Evolutionary conservation across 148 eudicot genomes (phyloP).

Genomic region (Heliosperma pusillum): DNA sequence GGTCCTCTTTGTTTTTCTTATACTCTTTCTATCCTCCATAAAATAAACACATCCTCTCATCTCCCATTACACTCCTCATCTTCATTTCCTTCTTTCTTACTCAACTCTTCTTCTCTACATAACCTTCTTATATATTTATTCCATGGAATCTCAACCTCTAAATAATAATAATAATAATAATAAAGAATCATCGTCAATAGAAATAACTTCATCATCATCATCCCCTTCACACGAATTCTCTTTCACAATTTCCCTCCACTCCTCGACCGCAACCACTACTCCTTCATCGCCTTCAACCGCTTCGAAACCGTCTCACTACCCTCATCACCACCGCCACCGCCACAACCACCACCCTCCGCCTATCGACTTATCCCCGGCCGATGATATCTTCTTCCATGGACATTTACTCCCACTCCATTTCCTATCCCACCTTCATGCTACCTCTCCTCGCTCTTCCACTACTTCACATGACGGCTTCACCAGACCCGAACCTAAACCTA

Average conservation of each 20-base stretch:
- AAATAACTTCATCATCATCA: conserved; percentile 34
- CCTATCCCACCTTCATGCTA: conserved; percentile 42
- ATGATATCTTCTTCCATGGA: conserved; percentile 78
- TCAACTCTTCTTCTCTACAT: neutral
- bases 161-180: too few species aligned
- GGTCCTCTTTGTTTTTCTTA: neutral
- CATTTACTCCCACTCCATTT: conserved; percentile 72
- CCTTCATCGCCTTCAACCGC: neutral
- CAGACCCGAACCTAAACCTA: conserved; percentile 26
- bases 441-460: conserved; percentile 59
- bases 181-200: neutral
- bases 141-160: neutral
- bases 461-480: conserved; percentile 55
- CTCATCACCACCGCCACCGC: neutral
- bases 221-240: conserved; percentile 53
- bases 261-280: conserved; percentile 14
- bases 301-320: neutral
- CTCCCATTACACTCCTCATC: neutral
- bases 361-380: conserved; percentile 69
- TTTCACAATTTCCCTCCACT: conserved; percentile 37
- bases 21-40: neutral
- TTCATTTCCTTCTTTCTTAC: too few species aligned
- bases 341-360: conserved; percentile 24
- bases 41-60: neutral
- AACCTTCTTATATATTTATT: too few species aligned